Evolutionary conservation across 1,139 yeast genomes (phyloP).

Genomic region (Candida frijolesensis): DNA sequence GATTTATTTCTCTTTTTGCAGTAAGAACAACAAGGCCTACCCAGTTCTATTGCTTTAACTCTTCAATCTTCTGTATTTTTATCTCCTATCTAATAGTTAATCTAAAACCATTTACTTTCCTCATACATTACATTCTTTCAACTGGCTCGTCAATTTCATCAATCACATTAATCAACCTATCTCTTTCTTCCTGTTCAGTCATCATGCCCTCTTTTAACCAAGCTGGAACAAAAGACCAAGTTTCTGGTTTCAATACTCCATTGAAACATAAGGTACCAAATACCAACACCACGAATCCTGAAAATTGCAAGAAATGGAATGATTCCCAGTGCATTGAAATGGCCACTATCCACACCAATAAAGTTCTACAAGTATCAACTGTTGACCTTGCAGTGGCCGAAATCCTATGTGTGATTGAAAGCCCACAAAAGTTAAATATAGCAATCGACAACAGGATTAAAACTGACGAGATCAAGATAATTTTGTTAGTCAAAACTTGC

Average conservation of each 20-base stretch:
- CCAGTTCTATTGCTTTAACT: no score
- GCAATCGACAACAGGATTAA: conserved; percentile 75
- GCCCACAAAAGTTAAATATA: conserved; percentile 72
- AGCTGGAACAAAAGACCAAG: conserved; percentile 48
- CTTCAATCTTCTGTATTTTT: no score
- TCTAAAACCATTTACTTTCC: background rate
- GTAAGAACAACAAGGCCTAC: background rate
- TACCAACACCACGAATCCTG: conserved; percentile 67
- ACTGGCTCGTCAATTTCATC: conserved; percentile 27
- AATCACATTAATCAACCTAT: conserved; percentile 34
- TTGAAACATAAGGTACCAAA: conserved; percentile 77
- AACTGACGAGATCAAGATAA: conserved; percentile 55
- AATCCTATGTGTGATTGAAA: conserved; percentile 63
- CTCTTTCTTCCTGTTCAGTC: conserved; percentile 12
- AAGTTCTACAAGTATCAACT: conserved; percentile 75
- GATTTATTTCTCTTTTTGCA: background rate
- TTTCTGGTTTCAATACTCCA: conserved; percentile 58
- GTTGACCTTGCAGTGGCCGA: conserved; percentile 83
- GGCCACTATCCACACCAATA: conserved; percentile 78
- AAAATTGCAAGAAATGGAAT: conserved; percentile 59
- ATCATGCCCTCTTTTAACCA: conserved; percentile 29
- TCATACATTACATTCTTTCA: conserved; percentile 10
- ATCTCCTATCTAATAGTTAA: no score
- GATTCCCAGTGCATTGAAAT: conserved; percentile 77
- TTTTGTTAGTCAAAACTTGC: conserved; percentile 47